Conservation (phyloP, 345 rosid genomes). For the Leavenworthia alabamica region DNA sequence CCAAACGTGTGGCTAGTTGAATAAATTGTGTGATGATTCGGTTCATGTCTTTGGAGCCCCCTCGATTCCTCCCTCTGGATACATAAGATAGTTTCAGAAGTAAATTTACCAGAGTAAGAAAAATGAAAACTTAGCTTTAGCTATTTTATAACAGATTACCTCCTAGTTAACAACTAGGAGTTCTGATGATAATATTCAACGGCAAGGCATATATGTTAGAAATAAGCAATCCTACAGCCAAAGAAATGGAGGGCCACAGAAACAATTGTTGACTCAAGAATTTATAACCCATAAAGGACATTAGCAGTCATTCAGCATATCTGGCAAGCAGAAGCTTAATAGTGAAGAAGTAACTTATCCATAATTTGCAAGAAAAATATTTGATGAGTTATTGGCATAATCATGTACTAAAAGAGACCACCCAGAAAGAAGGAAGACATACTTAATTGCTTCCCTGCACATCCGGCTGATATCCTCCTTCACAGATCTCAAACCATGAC, state of each 20-base stretch:
- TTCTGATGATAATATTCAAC: conserved; percentile 6
- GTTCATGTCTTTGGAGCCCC: conserved; percentile 74
- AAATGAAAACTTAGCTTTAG: background rate
- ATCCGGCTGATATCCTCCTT: conserved; percentile 94
- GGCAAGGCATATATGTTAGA: background rate
- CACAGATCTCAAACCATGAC: conserved; percentile 78
- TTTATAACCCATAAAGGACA: background rate
- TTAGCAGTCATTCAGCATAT: conserved; percentile 6
- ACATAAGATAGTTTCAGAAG: conserved; percentile 18
- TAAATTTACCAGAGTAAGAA: conserved; percentile 7
- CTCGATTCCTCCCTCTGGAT: conserved; percentile 70
- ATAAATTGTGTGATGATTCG: conserved; percentile 61
- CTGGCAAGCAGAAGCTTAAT: conserved; percentile 8
- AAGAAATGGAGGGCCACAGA: background rate
- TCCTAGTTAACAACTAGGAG: conserved; percentile 15
- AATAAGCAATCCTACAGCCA: conserved; percentile 10
- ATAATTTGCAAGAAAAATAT: conserved; percentile 5
- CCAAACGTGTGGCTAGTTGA: conserved; percentile 86
- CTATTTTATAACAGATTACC: background rate
- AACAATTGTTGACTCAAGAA: background rate
- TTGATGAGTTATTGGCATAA: background rate
- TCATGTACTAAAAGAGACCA: background rate
- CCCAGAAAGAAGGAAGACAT: conserved; percentile 28
- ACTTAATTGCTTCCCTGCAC: conserved; percentile 99
- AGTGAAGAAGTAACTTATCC: background rate